A percentile compares a stretch with the other conserved stretches of the same genome.
Evolutionary conservation across 2,329 filamentous ascomycete genomes (phyloP).

Genomic region (Myotisia sp.): DNA sequence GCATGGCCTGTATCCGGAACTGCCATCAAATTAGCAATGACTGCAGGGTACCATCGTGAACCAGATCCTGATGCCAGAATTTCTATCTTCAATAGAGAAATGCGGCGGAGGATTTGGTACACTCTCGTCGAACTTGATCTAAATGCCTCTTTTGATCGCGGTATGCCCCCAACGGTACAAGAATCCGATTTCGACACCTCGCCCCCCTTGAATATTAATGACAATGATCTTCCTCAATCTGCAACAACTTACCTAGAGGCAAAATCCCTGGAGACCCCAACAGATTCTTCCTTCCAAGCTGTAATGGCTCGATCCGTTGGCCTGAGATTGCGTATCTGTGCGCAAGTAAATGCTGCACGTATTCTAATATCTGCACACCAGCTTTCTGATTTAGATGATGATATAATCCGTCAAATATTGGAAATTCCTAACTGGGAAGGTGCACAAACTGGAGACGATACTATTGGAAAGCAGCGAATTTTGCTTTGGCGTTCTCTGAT

Average conservation of each 20-base stretch:
- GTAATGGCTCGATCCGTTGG: slow-evolving; percentile 17
- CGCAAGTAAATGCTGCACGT: slow-evolving; percentile 15
- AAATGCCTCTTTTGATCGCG: slow-evolving; percentile 41
- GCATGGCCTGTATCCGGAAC: slow-evolving; percentile 39
- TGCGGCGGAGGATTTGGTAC: slow-evolving; percentile 42
- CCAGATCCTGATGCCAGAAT: slow-evolving; percentile 20
- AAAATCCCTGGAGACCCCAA: slow-evolving; percentile 20
- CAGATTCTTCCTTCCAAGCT: slow-evolving; percentile 25
- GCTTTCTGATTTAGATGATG: slow-evolving; percentile 26
- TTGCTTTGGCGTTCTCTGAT: slow-evolving; percentile 22
- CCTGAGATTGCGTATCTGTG: slow-evolving; percentile 14
- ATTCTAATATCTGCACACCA: slow-evolving; percentile 22
- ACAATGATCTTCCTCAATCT: slow-evolving; percentile 34
- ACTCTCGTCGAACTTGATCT: slow-evolving; percentile 44
- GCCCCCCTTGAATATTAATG: slow-evolving; percentile 37
- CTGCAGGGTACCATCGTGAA: slow-evolving; percentile 38
- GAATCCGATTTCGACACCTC: slow-evolving; percentile 35
- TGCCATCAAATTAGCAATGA: slow-evolving; percentile 39
- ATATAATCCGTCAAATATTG: slow-evolving; percentile 22
- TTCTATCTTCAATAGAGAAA: slow-evolving; percentile 29
- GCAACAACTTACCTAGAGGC: slow-evolving; percentile 20
- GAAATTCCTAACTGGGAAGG: slow-evolving; percentile 22
- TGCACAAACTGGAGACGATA: slow-evolving; percentile 13
- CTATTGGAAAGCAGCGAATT: slow-evolving; percentile 20
- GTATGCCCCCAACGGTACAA: slow-evolving; percentile 37